Base-by-base conservation (phyloP, 176 grass and related monocot species). In the Triticum turgidum region DNA sequence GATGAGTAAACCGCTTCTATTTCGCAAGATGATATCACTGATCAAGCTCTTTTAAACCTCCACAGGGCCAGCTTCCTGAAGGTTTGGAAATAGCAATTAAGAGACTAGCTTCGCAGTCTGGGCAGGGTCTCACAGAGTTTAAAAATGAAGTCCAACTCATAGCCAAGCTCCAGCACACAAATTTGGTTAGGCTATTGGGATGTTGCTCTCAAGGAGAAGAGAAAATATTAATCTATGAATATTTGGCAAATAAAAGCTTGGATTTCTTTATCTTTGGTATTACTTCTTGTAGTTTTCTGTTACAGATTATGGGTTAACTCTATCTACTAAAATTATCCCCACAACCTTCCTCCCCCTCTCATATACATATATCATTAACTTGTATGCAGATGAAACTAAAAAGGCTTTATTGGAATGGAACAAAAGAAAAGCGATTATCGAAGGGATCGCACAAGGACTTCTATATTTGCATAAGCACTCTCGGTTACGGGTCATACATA, bases 401-500 rank as follows among this genome's bases (percentile, higher is more conserved):
- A 32, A 0, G 1, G 29, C 6, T 34, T 6, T 68, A 34, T 18
- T 68, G 1, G 33, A 68, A 2, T 68, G 65, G 30, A 9, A 68
- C 1, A 34, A 34, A 18, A 33, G 27, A 7, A 32, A 18, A 68
- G 0, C 0, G 6, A 18, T 68, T 18, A 68, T 68, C 6, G 30
- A 68, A 34, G 65, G 65, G 6, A 68, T 34, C 18, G 65, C 65
- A 1, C 65, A 68, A 68, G 65, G 65, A 9, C 65, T 68, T 33
- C 65, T 68, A 68, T 68, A 68, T 13, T 68, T 68, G 30, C 65
- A 68, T 68, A 68, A 68, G 8, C 65, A 68, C 65, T 68, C 65
- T 18, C 30, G 65, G 13, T 2, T 68, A 68, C 65, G 14, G 18
- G 65, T 68, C 14, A 68, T 68, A 68, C 65, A 68, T 9, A 68